Evolutionary conservation across 805 yeast genomes (phyloP).

Genomic region (Yarrowia keelungensis): DNA sequence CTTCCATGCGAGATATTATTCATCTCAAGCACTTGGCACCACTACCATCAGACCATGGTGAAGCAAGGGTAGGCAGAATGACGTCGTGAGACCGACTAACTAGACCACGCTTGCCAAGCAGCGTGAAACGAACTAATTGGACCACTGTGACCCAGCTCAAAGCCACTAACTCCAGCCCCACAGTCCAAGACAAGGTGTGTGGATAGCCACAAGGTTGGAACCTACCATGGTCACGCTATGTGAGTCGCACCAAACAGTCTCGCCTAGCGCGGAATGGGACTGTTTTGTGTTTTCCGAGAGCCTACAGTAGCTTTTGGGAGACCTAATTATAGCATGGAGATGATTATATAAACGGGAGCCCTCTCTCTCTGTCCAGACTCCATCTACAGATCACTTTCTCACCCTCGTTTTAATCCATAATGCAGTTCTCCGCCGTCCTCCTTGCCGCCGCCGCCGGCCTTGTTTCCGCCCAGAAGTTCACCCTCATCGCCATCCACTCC

Average conservation of each 20-base stretch:
- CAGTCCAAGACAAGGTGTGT: neutral
- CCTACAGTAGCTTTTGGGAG: neutral
- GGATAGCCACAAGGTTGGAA: conserved; percentile 6
- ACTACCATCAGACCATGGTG: neutral
- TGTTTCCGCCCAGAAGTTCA: conserved; percentile 11
- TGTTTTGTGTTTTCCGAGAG: neutral
- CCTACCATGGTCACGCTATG: neutral
- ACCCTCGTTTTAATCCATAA: neutral
- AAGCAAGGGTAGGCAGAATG: neutral
- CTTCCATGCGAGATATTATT: neutral
- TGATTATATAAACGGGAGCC: conserved; percentile 1
- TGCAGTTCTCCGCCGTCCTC: conserved; percentile 17
- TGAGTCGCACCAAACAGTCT: neutral
- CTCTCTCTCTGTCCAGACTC: neutral
- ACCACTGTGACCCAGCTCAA: neutral
- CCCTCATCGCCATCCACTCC: conserved; percentile 11
- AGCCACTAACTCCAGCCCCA: conserved; percentile 7
- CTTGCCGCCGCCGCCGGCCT: conserved; percentile 20
- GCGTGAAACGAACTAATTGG: neutral
- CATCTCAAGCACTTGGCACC: conserved; percentile 10
- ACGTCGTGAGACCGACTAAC: too few relatives aligned
- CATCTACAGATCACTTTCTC: neutral
- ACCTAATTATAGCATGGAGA: neutral
- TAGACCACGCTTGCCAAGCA: neutral
- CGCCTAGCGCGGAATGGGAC: neutral